Evolutionary conservation across 306 rosid species (phyloP), one percentile per base, ranked within the genome.

Genomic region (Cajanus cajan): DNA sequence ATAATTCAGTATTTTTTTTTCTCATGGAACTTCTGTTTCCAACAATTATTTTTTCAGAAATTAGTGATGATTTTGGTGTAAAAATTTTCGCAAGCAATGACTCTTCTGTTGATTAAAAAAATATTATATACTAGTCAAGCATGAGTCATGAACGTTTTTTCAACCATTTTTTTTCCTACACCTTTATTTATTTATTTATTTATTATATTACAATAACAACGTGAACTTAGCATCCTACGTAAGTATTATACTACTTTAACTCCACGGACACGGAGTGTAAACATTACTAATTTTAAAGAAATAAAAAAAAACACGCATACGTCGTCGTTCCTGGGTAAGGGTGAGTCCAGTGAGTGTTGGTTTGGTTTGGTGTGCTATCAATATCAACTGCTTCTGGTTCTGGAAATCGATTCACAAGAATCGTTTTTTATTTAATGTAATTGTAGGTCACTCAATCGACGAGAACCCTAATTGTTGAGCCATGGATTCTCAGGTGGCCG

Each of bases 401-500:
- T 22, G 34, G 54, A 50, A 77, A 51, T 77, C 2, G 11, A 63
- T 16, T 34, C 59, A 11, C 5, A 2, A 22, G 5, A 68, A 48
- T 66, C 36, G 24, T 55, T 15, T 5, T 65, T 15, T 5, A 25
- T 28, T 5, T 16, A n/a, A n/a, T n/a, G n/a, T n/a, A 9, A 4
- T 45, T 28, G 2, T 70, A 25, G 55, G 55, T 54, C 37, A 19
- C 45, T 18, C 21, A 68, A 33, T 72, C 34, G 65, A 16, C 25
- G 7, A 15, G n/a, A 70, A 70, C 83, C 77, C 86, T 71, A 45
- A 57, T 15, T 24, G 39, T 22, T 76, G 43, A 64, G 71, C 16
- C 76, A 91, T 93, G 98, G 96, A 89, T 86, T 90, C 97, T 83
- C 99, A 90, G 78, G 90, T 91, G 25, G 78, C 80, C 59, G 87